Evolutionary conservation across 2,329 filamentous ascomycete species (phyloP).

Genomic region (Hypoxylon sp.): DNA sequence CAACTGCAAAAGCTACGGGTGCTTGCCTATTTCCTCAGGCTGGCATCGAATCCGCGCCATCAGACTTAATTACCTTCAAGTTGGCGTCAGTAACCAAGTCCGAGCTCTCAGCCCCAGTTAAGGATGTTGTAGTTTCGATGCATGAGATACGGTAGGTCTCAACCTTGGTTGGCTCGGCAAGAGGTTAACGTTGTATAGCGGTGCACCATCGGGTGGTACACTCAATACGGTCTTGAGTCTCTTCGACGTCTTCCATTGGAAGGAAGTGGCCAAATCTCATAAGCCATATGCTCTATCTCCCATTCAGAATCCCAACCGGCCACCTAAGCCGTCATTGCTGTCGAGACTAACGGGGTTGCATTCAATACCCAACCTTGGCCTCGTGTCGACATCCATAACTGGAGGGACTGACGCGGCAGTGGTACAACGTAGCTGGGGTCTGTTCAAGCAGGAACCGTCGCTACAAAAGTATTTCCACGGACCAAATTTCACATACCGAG

Average conservation of each 20-base stretch:
- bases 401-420: slow-evolving; percentile 66
- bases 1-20: slow-evolving; percentile 66
- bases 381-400: slow-evolving; percentile 68
- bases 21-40: slow-evolving; percentile 73
- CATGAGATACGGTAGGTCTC: slow-evolving; percentile 59
- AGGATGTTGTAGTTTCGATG: slow-evolving; percentile 68
- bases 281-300: slow-evolving; percentile 72
- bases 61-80: slow-evolving; percentile 71
- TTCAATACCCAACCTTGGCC: slow-evolving; percentile 66
- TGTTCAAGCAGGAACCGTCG: slow-evolving; percentile 63
- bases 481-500: slow-evolving; percentile 70
- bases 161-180: background rate
- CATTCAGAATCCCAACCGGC: slow-evolving; percentile 60
- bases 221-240: slow-evolving; percentile 75
- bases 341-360: slow-evolving; percentile 66
- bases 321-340: slow-evolving; percentile 56
- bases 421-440: slow-evolving; percentile 75
- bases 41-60: slow-evolving; percentile 73
- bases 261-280: slow-evolving; percentile 62
- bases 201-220: slow-evolving; percentile 74
- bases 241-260: slow-evolving; percentile 67
- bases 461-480: slow-evolving; percentile 68
- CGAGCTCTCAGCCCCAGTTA: slow-evolving; percentile 64
- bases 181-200: slow-evolving; percentile 52
- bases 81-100: slow-evolving; percentile 67